Evolutionary conservation across 228 moss, liverwort and hornwort genomes (phyloP), one percentile per base, ranked within the genome.

Genomic region (Sphagnum fallax): DNA sequence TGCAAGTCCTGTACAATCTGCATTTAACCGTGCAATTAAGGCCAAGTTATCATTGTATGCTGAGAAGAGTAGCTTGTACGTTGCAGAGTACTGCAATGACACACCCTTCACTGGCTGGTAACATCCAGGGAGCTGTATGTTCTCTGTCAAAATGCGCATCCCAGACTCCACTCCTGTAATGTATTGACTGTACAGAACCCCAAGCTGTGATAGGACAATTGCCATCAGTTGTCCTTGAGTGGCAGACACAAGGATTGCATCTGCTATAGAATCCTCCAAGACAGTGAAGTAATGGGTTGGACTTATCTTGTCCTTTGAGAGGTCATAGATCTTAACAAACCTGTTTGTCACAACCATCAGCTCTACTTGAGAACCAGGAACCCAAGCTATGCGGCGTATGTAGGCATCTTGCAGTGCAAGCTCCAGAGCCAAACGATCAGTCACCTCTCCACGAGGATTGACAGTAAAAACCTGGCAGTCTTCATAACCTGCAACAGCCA

Each of bases 401-500:
- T 94, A 89, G 16, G 98, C 84, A 83, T 98, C 94, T 70, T 89
- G 80, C 57, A 98, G 86, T 62, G 92, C 92, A 64, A 98, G 86
- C 79, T 94, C 98, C 32, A 98, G 83, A 72, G 98, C 98, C 75
- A 98, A 75, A 66, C 98, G 98, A 87, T 98, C 98, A 49, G 94
- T 98, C 18, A 98, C 90, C 79, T 98, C 98, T 63, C 98, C 98
- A 71, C 94, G 98, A 66, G 94, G 87, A 79, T 93, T 94, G 65
- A 94, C 92, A 55, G 98, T 93, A 72, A 98, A 93, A 67, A 98
- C 90, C 77, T 93, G 94, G 69, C 98, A 98, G 79, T 98, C 98
- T 62, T 98, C 98, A 76, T 88, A 98, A 53, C 98, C 98, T 62
- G 94, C 94, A 73, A 98, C 94, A 49, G 92, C 98, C 74, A 98